A percentile compares a stretch with the other conserved stretches of the same genome.
Conservation (phyloP, 2,329 filamentous ascomycete genomes). For the Trichoderma sp. region DNA sequence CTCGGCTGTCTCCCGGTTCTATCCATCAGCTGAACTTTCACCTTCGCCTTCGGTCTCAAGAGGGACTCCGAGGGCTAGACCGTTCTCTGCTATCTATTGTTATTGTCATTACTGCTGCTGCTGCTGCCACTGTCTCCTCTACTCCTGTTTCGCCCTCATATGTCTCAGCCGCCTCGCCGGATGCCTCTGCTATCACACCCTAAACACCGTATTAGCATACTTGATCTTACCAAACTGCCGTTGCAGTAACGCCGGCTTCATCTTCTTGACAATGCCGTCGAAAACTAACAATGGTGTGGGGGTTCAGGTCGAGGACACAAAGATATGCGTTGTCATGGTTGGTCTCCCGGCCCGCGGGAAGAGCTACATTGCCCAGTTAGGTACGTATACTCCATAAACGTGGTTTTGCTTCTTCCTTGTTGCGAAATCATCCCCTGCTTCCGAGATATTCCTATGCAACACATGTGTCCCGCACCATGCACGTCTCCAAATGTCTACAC, state of each 20-base stretch:
- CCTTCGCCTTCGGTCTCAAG: background rate
- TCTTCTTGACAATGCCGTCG: conserved; percentile 42
- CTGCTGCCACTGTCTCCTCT: background rate
- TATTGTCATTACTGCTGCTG: background rate
- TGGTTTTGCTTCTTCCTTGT: background rate
- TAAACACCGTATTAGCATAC: conserved; percentile 20
- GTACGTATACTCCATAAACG: conserved; percentile 46
- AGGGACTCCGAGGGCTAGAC: background rate
- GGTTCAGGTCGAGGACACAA: conserved; percentile 89
- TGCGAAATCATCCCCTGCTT: background rate
- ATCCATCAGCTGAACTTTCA: background rate
- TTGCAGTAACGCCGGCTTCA: background rate
- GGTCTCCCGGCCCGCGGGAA: conserved; percentile 93
- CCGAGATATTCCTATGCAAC: background rate
- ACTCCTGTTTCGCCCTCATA: conserved; percentile 16
- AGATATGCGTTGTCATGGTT: conserved; percentile 98
- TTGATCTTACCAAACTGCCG: conserved; percentile 7
- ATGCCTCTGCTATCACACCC: conserved; percentile 23
- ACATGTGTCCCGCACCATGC: background rate
- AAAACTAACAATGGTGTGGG: conserved; percentile 62
- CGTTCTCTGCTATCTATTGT: background rate
- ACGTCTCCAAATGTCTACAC: background rate
- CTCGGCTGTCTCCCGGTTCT: background rate
- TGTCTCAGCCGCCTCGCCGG: conserved; percentile 20
- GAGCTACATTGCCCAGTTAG: conserved; percentile 96